These are phyloP conservation scores for Alternaria rosae DNA, from an alignment of 2,329 filamentous ascomycete species.

Conservation along the genomic window DNA sequence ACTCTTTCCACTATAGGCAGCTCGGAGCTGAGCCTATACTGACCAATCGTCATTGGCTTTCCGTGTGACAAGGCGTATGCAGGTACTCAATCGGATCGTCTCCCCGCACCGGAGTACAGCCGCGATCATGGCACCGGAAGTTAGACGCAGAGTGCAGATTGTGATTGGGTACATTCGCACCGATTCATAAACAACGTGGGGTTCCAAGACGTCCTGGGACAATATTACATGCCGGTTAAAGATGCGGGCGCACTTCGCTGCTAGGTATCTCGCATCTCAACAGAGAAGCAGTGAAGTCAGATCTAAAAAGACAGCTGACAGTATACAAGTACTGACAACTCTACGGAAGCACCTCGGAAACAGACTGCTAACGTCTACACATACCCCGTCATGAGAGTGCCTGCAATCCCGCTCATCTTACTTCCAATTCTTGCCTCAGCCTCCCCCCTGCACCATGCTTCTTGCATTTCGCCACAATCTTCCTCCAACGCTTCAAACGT, in stretches of 20 bases:
- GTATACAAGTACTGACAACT: background rate
- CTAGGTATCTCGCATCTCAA: background rate
- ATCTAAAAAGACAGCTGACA: background rate
- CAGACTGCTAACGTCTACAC: background rate
- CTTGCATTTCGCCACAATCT: conserved; percentile 7
- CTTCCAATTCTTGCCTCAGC: background rate
- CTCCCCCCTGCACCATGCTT: background rate
- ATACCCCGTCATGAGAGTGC: background rate
- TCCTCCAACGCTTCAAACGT: conserved; percentile 18
- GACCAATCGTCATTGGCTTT: background rate
- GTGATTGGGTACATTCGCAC: background rate
- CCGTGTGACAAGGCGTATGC: background rate
- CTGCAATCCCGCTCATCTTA: background rate
- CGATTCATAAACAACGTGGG: background rate
- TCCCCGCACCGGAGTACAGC: conserved; percentile 10
- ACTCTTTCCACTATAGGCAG: background rate
- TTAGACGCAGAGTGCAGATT: background rate
- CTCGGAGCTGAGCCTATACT: background rate
- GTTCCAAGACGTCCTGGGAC: background rate
- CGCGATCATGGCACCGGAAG: background rate
- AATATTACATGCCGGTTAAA: background rate
- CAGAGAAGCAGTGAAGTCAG: background rate
- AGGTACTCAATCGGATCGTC: conserved; percentile 10
- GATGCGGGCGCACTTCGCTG: background rate
- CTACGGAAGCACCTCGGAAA: background rate